Base-by-base conservation (phyloP, 331 rosid genomes). In the Spiraea crenata region DNA sequence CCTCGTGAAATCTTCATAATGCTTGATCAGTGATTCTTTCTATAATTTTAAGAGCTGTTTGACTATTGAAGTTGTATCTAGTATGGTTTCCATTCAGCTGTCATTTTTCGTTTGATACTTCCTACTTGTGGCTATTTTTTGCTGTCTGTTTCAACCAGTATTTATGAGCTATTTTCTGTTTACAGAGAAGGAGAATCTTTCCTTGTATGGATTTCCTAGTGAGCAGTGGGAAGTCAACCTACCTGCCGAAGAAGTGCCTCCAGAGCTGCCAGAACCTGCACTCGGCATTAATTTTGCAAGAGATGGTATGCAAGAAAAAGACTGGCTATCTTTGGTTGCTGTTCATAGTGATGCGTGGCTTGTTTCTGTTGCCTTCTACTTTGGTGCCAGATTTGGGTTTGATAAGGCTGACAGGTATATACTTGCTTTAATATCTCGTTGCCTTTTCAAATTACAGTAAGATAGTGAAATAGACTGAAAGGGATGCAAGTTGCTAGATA, bases 231-330 rank as follows among this genome's bases (percentile, higher is more conserved):
- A 88, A 81, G 98, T 93, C 65, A 93, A 85, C 85, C 87, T 93
- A 73, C 98, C 98, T 65, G 97, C 98, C 60, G 98, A 93, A 80
- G 98, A 93, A 80, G 98, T 93, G 73, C 98, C 98, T 54, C 93
- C 98, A 2, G 98, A 93, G 77, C 85, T 93, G 49, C 98, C 98
- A 3, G 98, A 93, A 83, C 98, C 98, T 48, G 96, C 92, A 17
- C 87, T 93, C 47, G 98, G 98, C 44, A 93, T 93, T 44, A 93
- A 93, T 82, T 93, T 93, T 87, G 97, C 98, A 0, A 84, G 97
- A 87, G 97, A 93, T 74, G 98, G 97, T 56, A 93, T 93, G 98
- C 87, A 83, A 71, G 96, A 87, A 74, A 90, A 89, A 73, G 98
- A 90, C 63, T 93, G 98, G 98, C 70, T 90, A 69, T 85, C 96